A percentile compares a stretch with the other conserved stretches of the same genome.
These are phyloP conservation scores for Paramecium pentaurelia DNA, from an alignment of 73 alveolate species.

Conservation along the genomic window DNA sequence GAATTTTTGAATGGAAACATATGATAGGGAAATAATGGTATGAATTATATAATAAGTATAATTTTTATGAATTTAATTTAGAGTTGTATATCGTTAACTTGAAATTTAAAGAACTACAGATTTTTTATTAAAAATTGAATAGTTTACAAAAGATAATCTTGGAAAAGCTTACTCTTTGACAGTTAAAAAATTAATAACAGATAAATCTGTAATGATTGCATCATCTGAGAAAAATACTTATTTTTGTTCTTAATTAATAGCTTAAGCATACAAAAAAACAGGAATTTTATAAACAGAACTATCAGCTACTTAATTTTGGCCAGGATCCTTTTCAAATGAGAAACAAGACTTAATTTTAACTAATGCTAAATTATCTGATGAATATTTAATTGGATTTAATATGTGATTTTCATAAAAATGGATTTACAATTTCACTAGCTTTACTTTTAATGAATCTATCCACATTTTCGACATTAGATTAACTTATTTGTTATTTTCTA, in stretches of 20 bases:
- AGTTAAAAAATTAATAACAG: not conserved
- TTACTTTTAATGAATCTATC: not conserved
- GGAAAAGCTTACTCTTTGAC: constrained; percentile 16
- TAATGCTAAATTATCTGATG: constrained; percentile 25
- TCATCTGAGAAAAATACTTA: not conserved
- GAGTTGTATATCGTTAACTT: constrained; percentile 16
- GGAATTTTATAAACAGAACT: constrained; percentile 21
- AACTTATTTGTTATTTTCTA: not conserved
- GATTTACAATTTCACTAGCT: constrained; percentile 7
- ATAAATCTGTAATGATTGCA: constrained; percentile 5
- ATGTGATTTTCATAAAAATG: constrained; percentile 44
- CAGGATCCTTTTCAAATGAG: constrained; percentile 40
- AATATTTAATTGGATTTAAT: constrained; percentile 39
- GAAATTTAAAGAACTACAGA: not conserved
- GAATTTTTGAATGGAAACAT: constrained; percentile 21
- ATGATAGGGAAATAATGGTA: constrained; percentile 1
- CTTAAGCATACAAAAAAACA: not conserved
- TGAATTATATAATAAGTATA: not conserved
- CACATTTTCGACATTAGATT: not conserved
- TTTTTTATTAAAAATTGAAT: not conserved
- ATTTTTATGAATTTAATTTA: not conserved
- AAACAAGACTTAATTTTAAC: not conserved
- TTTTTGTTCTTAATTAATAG: constrained; percentile 27
- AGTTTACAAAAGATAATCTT: not conserved
- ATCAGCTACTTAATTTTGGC: constrained; percentile 33